These are phyloP conservation scores for Pichia membranifaciens DNA, from an alignment of 805 yeast species.

Conservation along the genomic window DNA sequence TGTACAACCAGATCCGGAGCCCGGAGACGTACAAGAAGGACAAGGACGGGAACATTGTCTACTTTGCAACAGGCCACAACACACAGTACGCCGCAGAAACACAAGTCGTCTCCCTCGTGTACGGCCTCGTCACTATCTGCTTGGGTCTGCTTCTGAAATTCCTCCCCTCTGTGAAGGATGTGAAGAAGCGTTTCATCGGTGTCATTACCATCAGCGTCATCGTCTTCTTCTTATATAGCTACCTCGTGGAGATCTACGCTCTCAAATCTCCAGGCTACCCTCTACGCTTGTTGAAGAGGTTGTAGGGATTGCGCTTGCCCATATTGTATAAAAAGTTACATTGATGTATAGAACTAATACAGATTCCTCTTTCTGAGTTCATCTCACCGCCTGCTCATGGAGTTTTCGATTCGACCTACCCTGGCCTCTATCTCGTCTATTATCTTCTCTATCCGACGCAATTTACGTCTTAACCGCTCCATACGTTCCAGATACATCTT, in stretches of 20 bases:
- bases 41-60: slow-evolving; percentile 33
- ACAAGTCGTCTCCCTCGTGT: slow-evolving; percentile 70
- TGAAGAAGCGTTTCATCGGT: slow-evolving; percentile 43
- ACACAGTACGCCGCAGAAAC: slow-evolving; percentile 84
- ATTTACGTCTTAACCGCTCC: slow-evolving; percentile 18
- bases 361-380: too few species aligned
- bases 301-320: neutral
- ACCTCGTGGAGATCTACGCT: slow-evolving; percentile 58
- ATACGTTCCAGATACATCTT: slow-evolving; percentile 24
- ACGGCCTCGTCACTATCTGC: slow-evolving; percentile 60
- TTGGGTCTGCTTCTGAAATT: slow-evolving; percentile 54
- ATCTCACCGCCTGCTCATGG: neutral
- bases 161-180: slow-evolving; percentile 44
- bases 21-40: slow-evolving; percentile 53
- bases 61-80: slow-evolving; percentile 55
- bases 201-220: slow-evolving; percentile 39
- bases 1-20: slow-evolving; percentile 84
- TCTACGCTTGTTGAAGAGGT: slow-evolving; percentile 38
- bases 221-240: slow-evolving; percentile 55
- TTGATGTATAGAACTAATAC: too few species aligned
- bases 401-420: slow-evolving; percentile 25
- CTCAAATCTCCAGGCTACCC: slow-evolving; percentile 77
- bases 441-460: slow-evolving; percentile 22
- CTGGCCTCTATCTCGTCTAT: slow-evolving; percentile 35
- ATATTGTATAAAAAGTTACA: neutral